Evolutionary conservation across 2,329 filamentous ascomycete species (phyloP).

Genomic region (Gyromitra esculenta): DNA sequence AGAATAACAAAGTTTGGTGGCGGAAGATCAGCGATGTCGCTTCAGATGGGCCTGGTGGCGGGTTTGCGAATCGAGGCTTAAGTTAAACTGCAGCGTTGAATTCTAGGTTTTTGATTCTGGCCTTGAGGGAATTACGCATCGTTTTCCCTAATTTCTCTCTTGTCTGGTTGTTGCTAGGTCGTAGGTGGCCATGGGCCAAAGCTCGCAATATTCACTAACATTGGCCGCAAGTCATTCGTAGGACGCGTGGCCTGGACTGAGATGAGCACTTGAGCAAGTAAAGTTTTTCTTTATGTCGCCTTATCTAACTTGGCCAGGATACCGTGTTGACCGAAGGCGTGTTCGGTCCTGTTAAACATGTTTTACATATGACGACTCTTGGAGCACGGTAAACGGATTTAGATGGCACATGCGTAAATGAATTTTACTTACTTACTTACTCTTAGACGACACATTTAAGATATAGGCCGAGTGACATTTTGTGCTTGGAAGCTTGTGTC

Average conservation of each 20-base stretch:
- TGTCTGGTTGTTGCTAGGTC: too few relatives aligned
- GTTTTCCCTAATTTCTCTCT: too few relatives aligned
- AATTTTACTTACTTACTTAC: too few relatives aligned
- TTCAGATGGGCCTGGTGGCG: neutral
- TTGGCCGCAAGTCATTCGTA: neutral
- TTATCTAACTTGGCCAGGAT: neutral
- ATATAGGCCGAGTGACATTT: neutral
- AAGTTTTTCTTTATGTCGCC: neutral
- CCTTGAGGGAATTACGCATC: neutral
- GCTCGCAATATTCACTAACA: neutral
- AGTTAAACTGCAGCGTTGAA: neutral
- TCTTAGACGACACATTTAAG: neutral
- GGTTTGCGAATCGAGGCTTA: neutral
- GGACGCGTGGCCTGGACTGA: neutral
- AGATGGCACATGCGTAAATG: neutral
- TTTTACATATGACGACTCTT: neutral
- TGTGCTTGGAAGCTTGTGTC: neutral
- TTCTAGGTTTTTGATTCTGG: neutral
- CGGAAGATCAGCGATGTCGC: neutral
- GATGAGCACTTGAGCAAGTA: neutral
- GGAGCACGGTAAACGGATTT: neutral
- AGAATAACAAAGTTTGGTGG: neutral
- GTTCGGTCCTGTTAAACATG: neutral
- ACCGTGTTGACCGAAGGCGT: neutral
- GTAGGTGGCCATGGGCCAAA: neutral